phyloP scores from a whole-genome alignment of 257 asterid genomes.

The Marsdenia floribunda region DNA sequence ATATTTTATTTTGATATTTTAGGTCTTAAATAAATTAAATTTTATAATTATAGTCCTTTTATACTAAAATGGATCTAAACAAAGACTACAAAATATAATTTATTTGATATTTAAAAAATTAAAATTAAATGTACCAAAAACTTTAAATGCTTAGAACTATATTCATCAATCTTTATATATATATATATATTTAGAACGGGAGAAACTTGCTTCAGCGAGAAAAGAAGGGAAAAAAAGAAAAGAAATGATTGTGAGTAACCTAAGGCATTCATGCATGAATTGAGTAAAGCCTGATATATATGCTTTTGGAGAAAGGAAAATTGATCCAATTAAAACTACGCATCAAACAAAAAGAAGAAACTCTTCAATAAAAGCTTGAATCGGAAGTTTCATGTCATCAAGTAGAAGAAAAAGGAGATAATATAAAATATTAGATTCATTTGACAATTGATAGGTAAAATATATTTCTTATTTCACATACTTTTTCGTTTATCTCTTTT shows the following conservation, averaged over 20 bases:
- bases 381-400: slow-evolving; percentile 12
- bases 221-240: neutral
- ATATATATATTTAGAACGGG: no score
- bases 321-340: neutral
- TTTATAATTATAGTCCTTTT: no score
- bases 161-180: no score
- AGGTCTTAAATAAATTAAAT: no score
- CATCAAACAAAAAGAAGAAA: neutral
- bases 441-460: neutral
- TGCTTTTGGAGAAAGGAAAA: neutral
- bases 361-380: slow-evolving; percentile 2
- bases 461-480: no score
- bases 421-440: neutral
- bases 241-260: neutral
- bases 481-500: no score
- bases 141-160: no score
- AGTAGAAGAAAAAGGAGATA: slow-evolving; percentile 7
- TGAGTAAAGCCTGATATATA: neutral
- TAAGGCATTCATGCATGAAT: neutral
- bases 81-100: no score
- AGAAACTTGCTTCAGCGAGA: neutral
- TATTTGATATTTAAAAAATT: no score
- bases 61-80: no score
- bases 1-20: no score
- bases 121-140: no score